Conservation (phyloP, 176 grass and related monocot species). For the Calamus simplicifolius region DNA sequence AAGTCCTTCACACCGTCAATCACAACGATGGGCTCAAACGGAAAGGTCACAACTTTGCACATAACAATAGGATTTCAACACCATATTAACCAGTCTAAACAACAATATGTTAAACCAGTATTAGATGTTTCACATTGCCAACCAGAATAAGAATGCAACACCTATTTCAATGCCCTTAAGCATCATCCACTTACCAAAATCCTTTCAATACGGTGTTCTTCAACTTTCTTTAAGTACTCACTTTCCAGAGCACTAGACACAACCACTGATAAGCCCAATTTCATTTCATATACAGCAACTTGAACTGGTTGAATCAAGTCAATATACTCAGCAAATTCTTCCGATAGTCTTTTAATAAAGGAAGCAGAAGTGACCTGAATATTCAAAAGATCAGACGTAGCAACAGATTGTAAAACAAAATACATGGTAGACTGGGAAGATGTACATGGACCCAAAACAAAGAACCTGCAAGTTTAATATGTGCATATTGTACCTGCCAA, state of each 20-base stretch:
- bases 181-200: slow-evolving; percentile 51
- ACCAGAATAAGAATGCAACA: too few species aligned
- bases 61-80: too few species aligned
- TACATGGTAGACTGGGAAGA: too few species aligned
- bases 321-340: slow-evolving; percentile 67
- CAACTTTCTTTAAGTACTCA: slow-evolving; percentile 57
- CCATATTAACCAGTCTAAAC: too few species aligned
- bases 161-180: background rate
- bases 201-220: slow-evolving; percentile 44
- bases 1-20: too few species aligned
- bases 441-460: background rate
- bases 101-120: too few species aligned
- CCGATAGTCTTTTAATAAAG: slow-evolving; percentile 68
- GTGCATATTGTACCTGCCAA: slow-evolving; percentile 59
- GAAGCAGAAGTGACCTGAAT: slow-evolving; percentile 51
- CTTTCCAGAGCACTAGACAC: slow-evolving; percentile 61
- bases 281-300: slow-evolving; percentile 96
- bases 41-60: too few species aligned
- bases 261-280: slow-evolving; percentile 73
- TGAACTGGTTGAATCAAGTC: slow-evolving; percentile 93
- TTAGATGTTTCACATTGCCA: too few species aligned
- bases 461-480: slow-evolving; percentile 14
- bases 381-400: too few species aligned
- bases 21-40: too few species aligned
- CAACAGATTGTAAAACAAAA: too few species aligned